Conservation (phyloP, 2,329 filamentous ascomycete genomes). For the Colletotrichum lini region DNA sequence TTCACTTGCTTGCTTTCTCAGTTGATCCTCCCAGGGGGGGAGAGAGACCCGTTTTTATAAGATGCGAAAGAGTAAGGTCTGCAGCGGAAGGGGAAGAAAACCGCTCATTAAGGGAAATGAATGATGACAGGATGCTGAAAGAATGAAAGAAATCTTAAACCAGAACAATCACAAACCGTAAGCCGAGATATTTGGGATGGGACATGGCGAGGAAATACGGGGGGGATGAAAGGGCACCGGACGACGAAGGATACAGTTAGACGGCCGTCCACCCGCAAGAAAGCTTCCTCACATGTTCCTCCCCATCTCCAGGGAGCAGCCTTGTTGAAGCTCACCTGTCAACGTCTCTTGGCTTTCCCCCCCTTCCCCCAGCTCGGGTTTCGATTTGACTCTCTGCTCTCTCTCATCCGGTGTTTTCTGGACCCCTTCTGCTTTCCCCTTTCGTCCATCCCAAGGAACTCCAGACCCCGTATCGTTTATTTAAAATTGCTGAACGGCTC, state of each 20-base stretch:
- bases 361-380: background rate
- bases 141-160: too few species aligned
- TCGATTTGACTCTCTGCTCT: background rate
- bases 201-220: too few species aligned
- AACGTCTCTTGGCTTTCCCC: background rate
- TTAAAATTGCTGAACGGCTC: background rate
- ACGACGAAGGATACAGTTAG: background rate
- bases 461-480: background rate
- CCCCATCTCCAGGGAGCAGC: background rate
- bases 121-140: too few species aligned
- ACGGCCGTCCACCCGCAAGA: background rate
- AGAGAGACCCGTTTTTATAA: background rate
- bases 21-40: background rate
- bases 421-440: background rate
- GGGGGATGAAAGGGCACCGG: background rate
- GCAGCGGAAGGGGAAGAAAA: background rate
- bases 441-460: background rate
- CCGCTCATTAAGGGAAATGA: background rate
- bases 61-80: background rate
- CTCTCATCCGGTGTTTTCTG: background rate
- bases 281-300: too few species aligned
- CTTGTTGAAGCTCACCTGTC: slow-evolving; percentile 17
- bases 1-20: background rate
- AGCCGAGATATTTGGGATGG: too few species aligned
- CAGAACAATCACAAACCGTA: too few species aligned